Conservation (phyloP, 2,329 filamentous ascomycete genomes). For the Simplicillium aogashimaense region DNA sequence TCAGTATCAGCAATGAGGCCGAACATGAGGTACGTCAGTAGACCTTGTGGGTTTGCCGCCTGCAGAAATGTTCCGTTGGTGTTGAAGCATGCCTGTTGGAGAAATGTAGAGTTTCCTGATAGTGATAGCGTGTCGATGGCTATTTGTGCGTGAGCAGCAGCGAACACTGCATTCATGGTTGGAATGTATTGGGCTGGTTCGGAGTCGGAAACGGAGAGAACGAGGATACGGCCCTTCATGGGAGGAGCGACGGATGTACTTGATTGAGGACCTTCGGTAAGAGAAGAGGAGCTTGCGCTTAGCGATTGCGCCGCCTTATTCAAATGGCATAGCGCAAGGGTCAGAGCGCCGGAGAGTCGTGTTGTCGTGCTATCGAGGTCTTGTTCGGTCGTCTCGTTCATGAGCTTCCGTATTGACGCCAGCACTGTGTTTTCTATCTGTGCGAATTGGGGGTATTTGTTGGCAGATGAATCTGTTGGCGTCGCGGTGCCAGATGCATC, state of each 20-base stretch:
- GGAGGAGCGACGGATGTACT: conserved; percentile 18
- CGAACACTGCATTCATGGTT: conserved; percentile 98
- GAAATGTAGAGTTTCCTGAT: conserved; percentile 75
- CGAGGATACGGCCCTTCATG: conserved; percentile 59
- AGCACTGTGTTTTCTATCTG: conserved; percentile 77
- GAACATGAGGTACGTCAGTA: conserved; percentile 92
- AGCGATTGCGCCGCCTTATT: conserved; percentile 68
- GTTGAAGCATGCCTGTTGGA: conserved; percentile 75
- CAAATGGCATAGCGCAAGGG: conserved; percentile 80
- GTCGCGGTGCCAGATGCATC: conserved; percentile 26
- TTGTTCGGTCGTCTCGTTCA: conserved; percentile 54
- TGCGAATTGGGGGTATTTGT: conserved; percentile 90
- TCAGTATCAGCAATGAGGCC: conserved; percentile 64
- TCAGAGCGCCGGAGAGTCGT: conserved; percentile 83
- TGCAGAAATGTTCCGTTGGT: conserved; percentile 47
- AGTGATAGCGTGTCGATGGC: conserved; percentile 89
- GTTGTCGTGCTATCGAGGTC: conserved; percentile 70
- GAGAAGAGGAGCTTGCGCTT: conserved; percentile 40
- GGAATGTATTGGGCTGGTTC: conserved; percentile 91
- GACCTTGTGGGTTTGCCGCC: conserved; percentile 50
- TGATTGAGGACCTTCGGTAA: conserved; percentile 24
- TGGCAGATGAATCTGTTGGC: conserved; percentile 43
- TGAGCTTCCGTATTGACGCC: conserved; percentile 60
- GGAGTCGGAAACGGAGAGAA: conserved; percentile 77
- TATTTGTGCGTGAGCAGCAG: conserved; percentile 77